phyloP scores from a whole-genome alignment of 2,329 filamentous ascomycete genomes.

The Fusarium cicatricum region DNA sequence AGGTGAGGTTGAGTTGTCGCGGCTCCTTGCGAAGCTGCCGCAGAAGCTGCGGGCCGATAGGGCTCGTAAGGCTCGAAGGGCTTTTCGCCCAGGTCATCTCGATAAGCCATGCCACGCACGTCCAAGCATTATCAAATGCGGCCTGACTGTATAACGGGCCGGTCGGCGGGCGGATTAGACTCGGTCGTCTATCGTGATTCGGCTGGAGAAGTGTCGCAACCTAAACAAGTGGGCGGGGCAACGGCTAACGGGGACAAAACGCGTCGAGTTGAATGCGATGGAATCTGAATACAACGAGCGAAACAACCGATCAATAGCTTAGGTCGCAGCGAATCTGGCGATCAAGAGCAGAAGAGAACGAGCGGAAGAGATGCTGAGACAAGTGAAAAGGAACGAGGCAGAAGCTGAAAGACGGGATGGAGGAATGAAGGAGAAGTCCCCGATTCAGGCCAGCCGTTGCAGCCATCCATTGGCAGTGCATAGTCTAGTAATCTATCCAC shows the following conservation, averaged over 20 bases:
- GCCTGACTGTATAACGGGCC: neutral
- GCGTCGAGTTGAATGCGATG: neutral
- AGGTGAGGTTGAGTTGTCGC: constrained; percentile 33
- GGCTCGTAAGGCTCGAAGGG: constrained; percentile 35
- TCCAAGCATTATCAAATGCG: constrained; percentile 34
- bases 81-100: constrained; percentile 44
- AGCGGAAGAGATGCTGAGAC: constrained; percentile 3
- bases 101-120: constrained; percentile 42
- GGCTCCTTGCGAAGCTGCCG: constrained; percentile 11
- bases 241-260: neutral
- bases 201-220: neutral
- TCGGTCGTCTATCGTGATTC: neutral
- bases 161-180: neutral
- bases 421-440: constrained; percentile 8
- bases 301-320: neutral
- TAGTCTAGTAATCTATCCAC: too few relatives aligned
- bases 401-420: neutral
- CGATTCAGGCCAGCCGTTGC: constrained; percentile 18
- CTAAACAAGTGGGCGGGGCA: constrained; percentile 25
- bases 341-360: constrained; percentile 8
- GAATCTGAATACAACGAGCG: neutral
- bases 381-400: neutral
- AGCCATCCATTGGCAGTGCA: too few relatives aligned
- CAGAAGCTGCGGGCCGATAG: constrained; percentile 14
- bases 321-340: constrained; percentile 1